Evolutionary conservation across 352 stramenopile genomes (phyloP).

Genomic region (Phytopythium montanum): DNA sequence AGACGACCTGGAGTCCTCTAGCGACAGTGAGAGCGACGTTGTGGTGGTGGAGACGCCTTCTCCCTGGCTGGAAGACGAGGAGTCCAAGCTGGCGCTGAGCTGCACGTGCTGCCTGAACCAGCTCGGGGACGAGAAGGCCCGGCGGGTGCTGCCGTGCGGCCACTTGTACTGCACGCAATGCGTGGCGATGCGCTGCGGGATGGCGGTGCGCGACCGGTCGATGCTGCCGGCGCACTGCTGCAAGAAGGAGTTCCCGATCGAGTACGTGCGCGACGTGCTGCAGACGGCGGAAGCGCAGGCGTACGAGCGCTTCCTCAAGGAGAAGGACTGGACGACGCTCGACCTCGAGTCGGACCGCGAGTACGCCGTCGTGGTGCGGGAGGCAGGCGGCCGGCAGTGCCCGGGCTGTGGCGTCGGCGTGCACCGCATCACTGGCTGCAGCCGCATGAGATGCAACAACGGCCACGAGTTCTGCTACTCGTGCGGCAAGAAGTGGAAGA

Average conservation of each 20-base stretch:
- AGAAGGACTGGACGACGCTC: conserved; percentile 39
- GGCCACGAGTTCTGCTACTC: conserved; percentile 61
- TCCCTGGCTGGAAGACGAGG: conserved; percentile 12
- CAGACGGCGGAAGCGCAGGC: conserved; percentile 15
- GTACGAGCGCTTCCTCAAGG: conserved; percentile 57
- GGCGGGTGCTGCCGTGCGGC: conserved; percentile 39
- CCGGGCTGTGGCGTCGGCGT: conserved; percentile 68
- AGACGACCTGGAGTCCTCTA: background rate
- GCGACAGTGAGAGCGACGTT: conserved; percentile 4
- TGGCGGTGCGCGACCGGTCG: conserved; percentile 47
- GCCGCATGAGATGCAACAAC: conserved; percentile 52
- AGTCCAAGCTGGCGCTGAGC: conserved; percentile 32
- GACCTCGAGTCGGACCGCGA: conserved; percentile 59
- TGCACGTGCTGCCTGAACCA: conserved; percentile 35
- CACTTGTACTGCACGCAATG: conserved; percentile 65
- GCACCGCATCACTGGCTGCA: conserved; percentile 46
- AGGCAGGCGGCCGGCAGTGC: conserved; percentile 45
- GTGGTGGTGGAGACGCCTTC: conserved; percentile 12
- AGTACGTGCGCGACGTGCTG: conserved; percentile 56
- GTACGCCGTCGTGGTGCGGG: conserved; percentile 39
- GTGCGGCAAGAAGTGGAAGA: conserved; percentile 37
- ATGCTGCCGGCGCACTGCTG: conserved; percentile 70
- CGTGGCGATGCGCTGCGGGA: conserved; percentile 44
- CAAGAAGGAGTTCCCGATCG: conserved; percentile 56
- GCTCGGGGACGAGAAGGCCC: conserved; percentile 13